Evolutionary conservation across 352 stramenopile species (phyloP).

Genomic region (Achlya hypogyna): DNA sequence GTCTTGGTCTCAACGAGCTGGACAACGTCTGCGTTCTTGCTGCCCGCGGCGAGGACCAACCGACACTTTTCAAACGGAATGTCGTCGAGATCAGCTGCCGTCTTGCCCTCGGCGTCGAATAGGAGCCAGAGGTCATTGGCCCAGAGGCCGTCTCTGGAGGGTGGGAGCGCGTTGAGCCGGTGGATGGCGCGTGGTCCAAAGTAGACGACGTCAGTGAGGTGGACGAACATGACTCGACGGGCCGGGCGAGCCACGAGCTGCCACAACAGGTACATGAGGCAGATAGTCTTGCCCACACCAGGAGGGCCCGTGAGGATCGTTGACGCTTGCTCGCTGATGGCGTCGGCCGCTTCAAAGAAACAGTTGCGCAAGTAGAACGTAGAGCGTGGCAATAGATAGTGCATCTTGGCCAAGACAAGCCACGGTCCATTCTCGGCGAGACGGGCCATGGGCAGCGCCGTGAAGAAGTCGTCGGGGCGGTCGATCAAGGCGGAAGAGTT

Average conservation of each 20-base stretch:
- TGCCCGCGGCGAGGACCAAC: neutral
- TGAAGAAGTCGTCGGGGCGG: neutral
- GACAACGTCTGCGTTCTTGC: too few species aligned
- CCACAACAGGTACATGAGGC: neutral
- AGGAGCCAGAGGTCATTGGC: slow-evolving; percentile 62
- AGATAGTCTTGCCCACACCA: neutral
- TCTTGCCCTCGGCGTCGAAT: slow-evolving; percentile 66
- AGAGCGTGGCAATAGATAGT: neutral
- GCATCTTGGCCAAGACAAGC: neutral
- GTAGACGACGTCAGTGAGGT: neutral
- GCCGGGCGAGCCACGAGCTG: neutral
- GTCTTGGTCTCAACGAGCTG: too few species aligned
- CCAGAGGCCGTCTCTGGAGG: neutral
- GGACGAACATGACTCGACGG: neutral
- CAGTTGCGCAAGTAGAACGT: neutral
- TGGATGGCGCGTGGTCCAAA: neutral
- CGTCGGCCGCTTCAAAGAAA: neutral
- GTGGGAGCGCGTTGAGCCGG: neutral
- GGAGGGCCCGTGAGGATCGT: neutral
- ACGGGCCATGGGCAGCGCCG: neutral
- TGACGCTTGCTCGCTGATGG: neutral
- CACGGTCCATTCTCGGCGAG: neutral
- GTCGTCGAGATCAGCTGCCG: slow-evolving; percentile 27
- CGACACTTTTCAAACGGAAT: neutral
- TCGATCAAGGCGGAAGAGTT: neutral